phyloP scores from a whole-genome alignment of 2,329 filamentous ascomycete species.

The Allantophomopsis cytisporea region DNA sequence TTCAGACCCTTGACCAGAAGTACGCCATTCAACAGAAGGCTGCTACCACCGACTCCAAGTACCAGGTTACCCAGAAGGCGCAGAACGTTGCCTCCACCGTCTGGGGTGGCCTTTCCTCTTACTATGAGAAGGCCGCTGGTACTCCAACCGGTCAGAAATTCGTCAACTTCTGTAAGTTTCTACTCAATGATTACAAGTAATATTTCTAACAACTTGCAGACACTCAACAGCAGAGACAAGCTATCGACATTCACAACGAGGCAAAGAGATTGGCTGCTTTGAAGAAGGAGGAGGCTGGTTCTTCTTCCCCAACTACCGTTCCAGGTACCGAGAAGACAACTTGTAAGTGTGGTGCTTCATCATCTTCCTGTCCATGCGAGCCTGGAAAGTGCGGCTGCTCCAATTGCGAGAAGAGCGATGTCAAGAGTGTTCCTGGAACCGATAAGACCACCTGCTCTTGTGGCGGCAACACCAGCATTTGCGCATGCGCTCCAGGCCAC shows the following conservation, averaged over 20 bases:
- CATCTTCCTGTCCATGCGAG: conserved; percentile 28
- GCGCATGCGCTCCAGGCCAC: conserved; percentile 26
- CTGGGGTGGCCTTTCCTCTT: conserved; percentile 55
- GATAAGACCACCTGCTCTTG: conserved; percentile 26
- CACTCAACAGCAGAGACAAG: conserved; percentile 70
- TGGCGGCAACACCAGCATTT: conserved; percentile 20
- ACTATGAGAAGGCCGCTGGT: conserved; percentile 86
- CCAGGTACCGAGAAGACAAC: conserved; percentile 23
- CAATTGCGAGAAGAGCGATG: conserved; percentile 30
- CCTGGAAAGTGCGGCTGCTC: conserved; percentile 30
- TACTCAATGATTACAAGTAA: too few species aligned
- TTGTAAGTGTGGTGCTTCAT: conserved; percentile 30
- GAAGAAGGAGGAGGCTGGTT: conserved; percentile 55
- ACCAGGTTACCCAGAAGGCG: conserved; percentile 67
- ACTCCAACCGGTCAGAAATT: conserved; percentile 84
- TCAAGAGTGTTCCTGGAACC: conserved; percentile 19
- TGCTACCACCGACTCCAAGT: conserved; percentile 70
- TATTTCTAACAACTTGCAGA: conserved; percentile 21
- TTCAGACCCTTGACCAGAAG: conserved; percentile 69
- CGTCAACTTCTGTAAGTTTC: conserved; percentile 52
- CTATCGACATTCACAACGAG: conserved; percentile 87
- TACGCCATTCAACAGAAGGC: conserved; percentile 82
- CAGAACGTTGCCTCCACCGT: conserved; percentile 42
- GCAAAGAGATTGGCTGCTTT: conserved; percentile 77
- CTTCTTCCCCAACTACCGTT: conserved; percentile 1